phyloP scores from a whole-genome alignment of 139 green algal species.

The Chlamydomonas sp. region DNA sequence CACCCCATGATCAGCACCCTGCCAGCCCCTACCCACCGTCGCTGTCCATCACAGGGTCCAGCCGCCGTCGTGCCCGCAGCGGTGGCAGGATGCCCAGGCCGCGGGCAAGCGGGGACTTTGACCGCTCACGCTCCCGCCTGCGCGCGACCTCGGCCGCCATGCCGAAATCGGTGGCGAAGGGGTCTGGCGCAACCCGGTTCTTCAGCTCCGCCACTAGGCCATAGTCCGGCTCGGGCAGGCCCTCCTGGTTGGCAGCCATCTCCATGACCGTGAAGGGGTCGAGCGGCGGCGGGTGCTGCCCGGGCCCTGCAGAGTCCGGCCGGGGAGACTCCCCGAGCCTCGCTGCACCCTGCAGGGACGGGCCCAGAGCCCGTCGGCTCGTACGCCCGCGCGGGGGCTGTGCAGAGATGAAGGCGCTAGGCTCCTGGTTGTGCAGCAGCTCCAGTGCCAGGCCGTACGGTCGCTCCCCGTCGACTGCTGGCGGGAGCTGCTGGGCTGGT shows the following conservation, averaged over 20 bases:
- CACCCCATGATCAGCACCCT: too few relatives aligned
- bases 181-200: slow-evolving; percentile 5
- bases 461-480: neutral
- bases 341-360: neutral
- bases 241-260: slow-evolving; percentile 17
- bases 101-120: neutral
- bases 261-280: slow-evolving; percentile 39
- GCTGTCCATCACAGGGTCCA: slow-evolving; percentile 21
- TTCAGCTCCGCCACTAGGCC: slow-evolving; percentile 50
- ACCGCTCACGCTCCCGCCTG: neutral
- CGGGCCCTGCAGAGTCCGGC: neutral
- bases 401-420: neutral
- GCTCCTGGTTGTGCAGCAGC: slow-evolving; percentile 4
- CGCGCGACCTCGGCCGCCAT: slow-evolving; percentile 48
- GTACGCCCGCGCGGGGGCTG: too few relatives aligned
- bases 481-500: neutral
- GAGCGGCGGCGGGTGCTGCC: neutral
- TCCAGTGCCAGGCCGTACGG: slow-evolving; percentile 35
- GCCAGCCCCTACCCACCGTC: too few relatives aligned
- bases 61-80: slow-evolving; percentile 23
- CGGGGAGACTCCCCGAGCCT: neutral
- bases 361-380: neutral
- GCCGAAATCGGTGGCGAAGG: slow-evolving; percentile 33
- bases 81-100: slow-evolving; percentile 7
- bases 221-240: slow-evolving; percentile 47